Percentiles rank a stretch among this genome's conserved stretches.
Evolutionary conservation across 75 land plant genomes (phyloP).

Genomic region (Sequoiadendron giganteum): DNA sequence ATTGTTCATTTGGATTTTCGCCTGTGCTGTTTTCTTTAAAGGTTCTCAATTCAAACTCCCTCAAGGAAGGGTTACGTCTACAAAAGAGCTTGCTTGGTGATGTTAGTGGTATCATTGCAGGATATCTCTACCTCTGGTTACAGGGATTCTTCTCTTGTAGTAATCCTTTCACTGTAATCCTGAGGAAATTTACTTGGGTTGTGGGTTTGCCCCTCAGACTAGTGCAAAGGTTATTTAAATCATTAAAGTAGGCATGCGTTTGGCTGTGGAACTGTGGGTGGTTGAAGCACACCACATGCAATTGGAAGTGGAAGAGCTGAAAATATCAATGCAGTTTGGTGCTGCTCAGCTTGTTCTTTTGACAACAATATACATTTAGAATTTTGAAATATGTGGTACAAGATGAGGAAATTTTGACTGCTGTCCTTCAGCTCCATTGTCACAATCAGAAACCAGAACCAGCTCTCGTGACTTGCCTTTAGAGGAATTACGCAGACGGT

Average conservation of each 20-base stretch:
- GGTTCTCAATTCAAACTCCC: slow-evolving; percentile 60
- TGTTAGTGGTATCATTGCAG: slow-evolving; percentile 89
- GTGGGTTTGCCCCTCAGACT: slow-evolving; percentile 50
- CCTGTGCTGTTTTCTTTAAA: slow-evolving; percentile 93
- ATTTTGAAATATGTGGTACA: slow-evolving; percentile 89
- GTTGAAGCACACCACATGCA: neutral
- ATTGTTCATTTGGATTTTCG: slow-evolving; percentile 82
- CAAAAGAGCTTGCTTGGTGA: slow-evolving; percentile 66
- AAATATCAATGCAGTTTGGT: slow-evolving; percentile 42
- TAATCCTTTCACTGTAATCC: slow-evolving; percentile 23
- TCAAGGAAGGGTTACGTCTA: neutral
- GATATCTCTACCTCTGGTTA: slow-evolving; percentile 54
- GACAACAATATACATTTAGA: slow-evolving; percentile 43
- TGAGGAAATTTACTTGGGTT: slow-evolving; percentile 30
- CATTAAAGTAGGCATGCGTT: neutral
- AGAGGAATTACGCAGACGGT: neutral
- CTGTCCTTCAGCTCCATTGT: slow-evolving; percentile 30
- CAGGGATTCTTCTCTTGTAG: slow-evolving; percentile 35
- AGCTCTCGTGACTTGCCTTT: neutral
- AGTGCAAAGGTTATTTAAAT: slow-evolving; percentile 15
- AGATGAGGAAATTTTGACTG: slow-evolving; percentile 1
- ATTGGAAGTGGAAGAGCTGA: neutral
- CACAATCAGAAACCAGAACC: neutral
- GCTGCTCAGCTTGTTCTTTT: slow-evolving; percentile 67
- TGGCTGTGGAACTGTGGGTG: neutral